Conservation (phyloP, 306 rosid genomes). For the Ammopiptanthus mongolicus region DNA sequence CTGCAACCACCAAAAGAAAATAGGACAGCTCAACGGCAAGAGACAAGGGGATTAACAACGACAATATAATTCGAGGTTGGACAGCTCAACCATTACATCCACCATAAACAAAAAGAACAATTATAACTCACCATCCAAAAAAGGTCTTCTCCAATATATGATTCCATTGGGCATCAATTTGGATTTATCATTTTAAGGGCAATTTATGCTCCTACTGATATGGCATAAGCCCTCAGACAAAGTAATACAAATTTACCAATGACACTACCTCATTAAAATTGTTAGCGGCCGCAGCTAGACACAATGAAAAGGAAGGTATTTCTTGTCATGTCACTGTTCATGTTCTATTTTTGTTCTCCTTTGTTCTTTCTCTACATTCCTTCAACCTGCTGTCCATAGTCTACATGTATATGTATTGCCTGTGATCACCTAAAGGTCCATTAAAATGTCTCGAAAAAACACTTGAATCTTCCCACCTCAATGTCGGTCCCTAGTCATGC, state of each 20-base stretch:
- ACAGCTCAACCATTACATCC: conserved; percentile 9
- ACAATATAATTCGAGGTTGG: conserved; percentile 15
- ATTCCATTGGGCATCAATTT: background rate
- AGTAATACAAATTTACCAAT: conserved; percentile 10
- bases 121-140: background rate
- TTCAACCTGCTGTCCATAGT: background rate
- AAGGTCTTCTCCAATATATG: background rate
- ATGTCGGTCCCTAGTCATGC: conserved; percentile 25
- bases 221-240: background rate
- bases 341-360: background rate
- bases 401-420: background rate
- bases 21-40: too few relatives aligned
- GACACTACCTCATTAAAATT: conserved; percentile 44
- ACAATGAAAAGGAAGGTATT: background rate
- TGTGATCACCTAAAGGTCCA: background rate
- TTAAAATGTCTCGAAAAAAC: background rate
- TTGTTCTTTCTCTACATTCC: background rate
- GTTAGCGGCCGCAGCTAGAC: conserved; percentile 7
- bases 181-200: background rate
- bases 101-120: background rate
- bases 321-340: background rate
- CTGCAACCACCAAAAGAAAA: background rate
- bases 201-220: background rate
- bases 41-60: too few relatives aligned
- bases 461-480: background rate